These are phyloP conservation scores for Papilionanthe hybrid DNA, from an alignment of 116 monocot species.

Conservation along the genomic window DNA sequence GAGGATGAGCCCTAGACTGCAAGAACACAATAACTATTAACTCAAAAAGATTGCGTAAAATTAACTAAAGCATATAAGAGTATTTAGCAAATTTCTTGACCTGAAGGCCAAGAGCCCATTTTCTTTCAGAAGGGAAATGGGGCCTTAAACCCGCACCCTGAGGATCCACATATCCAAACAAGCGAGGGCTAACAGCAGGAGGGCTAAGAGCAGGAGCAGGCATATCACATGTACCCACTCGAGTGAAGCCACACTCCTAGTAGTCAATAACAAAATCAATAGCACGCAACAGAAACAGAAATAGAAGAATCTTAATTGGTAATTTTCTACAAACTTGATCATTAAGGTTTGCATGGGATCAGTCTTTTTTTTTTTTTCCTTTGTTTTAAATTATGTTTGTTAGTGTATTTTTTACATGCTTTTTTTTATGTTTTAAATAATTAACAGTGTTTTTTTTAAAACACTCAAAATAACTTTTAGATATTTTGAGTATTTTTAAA, in stretches of 20 bases:
- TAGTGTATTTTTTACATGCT: no score
- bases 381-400: no score
- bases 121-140: constrained; percentile 58
- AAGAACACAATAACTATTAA: not conserved
- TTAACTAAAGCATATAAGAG: not conserved
- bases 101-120: constrained; percentile 98
- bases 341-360: not conserved
- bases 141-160: constrained; percentile 43
- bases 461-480: no score
- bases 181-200: constrained; percentile 23
- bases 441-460: no score
- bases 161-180: constrained; percentile 56
- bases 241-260: constrained; percentile 54
- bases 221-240: constrained; percentile 22
- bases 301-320: constrained; percentile 2
- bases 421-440: no score
- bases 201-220: constrained; percentile 32
- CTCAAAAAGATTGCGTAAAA: not conserved
- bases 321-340: not conserved
- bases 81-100: constrained; percentile 17
- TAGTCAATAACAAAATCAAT: not conserved
- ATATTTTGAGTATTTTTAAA: no score
- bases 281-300: not conserved
- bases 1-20: constrained; percentile 56
- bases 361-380: no score